Base-by-base conservation (phyloP, 306 rosid species). In the Hippophae gyantsensis region DNA sequence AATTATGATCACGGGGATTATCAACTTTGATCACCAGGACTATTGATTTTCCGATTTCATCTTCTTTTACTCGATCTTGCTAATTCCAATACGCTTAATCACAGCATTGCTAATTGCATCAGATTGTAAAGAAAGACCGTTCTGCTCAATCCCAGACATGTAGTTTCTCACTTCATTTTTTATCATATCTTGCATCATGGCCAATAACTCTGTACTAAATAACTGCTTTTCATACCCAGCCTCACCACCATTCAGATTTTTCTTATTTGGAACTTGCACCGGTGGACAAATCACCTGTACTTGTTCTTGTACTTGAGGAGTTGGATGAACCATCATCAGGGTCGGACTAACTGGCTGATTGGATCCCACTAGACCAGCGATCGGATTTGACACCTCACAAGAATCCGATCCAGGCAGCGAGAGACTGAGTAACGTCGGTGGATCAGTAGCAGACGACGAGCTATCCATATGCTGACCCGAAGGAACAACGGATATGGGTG, bases 101-200 rank as follows among this genome's bases (percentile, higher is more conserved):
- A 85, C 83, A 6, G 86, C 80, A 62, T 81, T 89, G 48, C 78
- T 60, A 59, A 85, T 72, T 0, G 84, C 83, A 13, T 81, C 84
- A 1, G 78, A 77, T 23, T 74, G 94, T 74, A 79, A 47, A 66
- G 78, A 69, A 42, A 71, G 11, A 10, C 95, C 97, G 6, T 72
- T 79, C 42, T 54, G 81, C 69, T 86, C 86, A 7, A 81, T n/a
- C 63, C 85, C 97, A 47, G 84, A 74, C 97, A 89, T 86, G 65
- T 83, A 89, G 63, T 48, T 78, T 52, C 78, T 78, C 75, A 89
- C 95, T 68, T 89, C 97, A 62, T 74, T 81, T 43, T 86, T 74
- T 10, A 89, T 67, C 97, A 89, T 85, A 64, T 89, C 95, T 64
- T 83, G 95, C 86, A 89, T 83, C 73, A 75, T 81, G 3, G 65